phyloP scores from a whole-genome alignment of 1,139 yeast genomes.

The Sugiyamaella castrensis region DNA sequence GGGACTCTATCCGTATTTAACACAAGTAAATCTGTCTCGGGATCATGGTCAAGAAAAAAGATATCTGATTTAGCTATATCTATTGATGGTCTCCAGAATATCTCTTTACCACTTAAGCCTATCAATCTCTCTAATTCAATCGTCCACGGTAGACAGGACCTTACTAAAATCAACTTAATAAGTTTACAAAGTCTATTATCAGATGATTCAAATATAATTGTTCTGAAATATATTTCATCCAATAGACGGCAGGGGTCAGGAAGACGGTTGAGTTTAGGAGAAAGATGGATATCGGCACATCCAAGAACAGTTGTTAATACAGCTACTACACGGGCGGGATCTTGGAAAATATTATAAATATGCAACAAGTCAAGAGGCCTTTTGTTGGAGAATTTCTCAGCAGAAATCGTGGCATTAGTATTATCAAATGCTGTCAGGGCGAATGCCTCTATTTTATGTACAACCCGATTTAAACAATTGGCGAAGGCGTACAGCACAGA shows the following conservation, averaged over 20 bases:
- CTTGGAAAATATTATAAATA: constrained; percentile 20
- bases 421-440: neutral
- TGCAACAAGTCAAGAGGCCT: constrained; percentile 12
- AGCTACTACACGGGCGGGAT: constrained; percentile 23
- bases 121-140: constrained; percentile 22
- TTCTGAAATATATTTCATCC: constrained; percentile 28
- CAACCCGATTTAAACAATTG: constrained; percentile 28
- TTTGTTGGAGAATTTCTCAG: neutral
- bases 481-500: constrained; percentile 33
- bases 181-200: constrained; percentile 22
- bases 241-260: constrained; percentile 30
- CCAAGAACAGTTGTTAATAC: constrained; percentile 33
- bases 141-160: constrained; percentile 30
- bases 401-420: neutral
- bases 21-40: constrained; percentile 14
- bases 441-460: constrained; percentile 21
- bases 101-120: constrained; percentile 24
- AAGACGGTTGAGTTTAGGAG: constrained; percentile 26
- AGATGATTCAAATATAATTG: constrained; percentile 24
- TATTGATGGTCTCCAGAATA: constrained; percentile 17
- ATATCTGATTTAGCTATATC: constrained; percentile 12
- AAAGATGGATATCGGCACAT: constrained; percentile 29
- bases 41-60: constrained; percentile 19
- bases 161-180: constrained; percentile 22
- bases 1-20: constrained; percentile 23